Percentiles rank a stretch among this genome's conserved stretches.
phyloP scores from a whole-genome alignment of 2,329 filamentous ascomycete species.

The Botrytis pseudocinerea region DNA sequence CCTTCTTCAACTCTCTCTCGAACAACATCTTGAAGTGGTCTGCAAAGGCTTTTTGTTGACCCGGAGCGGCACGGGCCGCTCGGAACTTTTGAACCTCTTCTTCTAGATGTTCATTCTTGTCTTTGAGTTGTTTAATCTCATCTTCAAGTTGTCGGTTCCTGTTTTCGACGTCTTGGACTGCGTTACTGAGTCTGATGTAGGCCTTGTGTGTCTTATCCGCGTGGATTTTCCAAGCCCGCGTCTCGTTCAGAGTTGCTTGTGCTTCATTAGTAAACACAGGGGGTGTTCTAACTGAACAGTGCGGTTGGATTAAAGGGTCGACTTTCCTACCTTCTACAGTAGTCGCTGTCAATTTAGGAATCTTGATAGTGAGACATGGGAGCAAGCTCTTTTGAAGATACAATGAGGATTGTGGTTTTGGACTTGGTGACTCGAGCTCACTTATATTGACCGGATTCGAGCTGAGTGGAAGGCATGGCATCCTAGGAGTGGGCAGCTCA shows the following conservation, averaged over 20 bases:
- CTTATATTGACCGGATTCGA: background rate
- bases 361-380: background rate
- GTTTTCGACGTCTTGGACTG: background rate
- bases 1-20: background rate
- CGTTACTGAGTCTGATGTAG: background rate
- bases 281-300: background rate
- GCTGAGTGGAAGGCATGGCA: background rate
- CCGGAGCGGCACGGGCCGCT: background rate
- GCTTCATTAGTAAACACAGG: background rate
- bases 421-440: background rate
- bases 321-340: background rate
- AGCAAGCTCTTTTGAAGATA: background rate
- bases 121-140: background rate
- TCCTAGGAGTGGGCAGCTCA: background rate
- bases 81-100: background rate
- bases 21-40: slow-evolving; percentile 9
- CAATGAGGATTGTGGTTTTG: background rate
- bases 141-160: background rate
- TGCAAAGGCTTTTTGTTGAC: background rate
- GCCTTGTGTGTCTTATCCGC: background rate
- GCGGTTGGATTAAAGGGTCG: background rate
- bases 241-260: background rate
- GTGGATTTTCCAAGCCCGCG: background rate
- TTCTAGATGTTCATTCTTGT: background rate
- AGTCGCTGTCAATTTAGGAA: slow-evolving; percentile 1